Percentiles rank a stretch among this genome's conserved stretches.
phyloP scores from a whole-genome alignment of 2,329 filamentous ascomycete genomes.

The Fusarium illudens region DNA sequence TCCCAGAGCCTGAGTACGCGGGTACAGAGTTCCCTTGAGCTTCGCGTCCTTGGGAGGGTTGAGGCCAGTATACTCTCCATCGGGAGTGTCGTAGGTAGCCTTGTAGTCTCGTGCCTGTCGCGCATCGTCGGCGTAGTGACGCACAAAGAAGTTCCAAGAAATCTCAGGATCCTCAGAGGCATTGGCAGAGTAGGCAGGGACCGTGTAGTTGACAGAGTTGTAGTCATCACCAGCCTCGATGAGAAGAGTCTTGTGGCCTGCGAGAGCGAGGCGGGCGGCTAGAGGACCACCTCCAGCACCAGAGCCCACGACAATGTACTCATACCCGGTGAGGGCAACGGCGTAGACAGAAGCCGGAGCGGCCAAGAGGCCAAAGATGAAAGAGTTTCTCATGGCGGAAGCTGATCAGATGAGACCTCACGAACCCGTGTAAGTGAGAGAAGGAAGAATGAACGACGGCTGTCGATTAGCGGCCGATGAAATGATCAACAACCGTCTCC shows the following conservation, averaged over 20 bases:
- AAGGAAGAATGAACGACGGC: neutral
- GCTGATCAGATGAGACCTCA: neutral
- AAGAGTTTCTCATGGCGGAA: conserved; percentile 24
- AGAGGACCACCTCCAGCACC: conserved; percentile 68
- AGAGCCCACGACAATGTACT: conserved; percentile 71
- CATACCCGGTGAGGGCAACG: conserved; percentile 45
- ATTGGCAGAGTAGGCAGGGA: conserved; percentile 62
- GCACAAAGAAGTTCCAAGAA: conserved; percentile 71
- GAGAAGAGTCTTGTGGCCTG: conserved; percentile 66
- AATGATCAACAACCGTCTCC: neutral
- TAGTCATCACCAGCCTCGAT: conserved; percentile 70
- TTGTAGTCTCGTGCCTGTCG: conserved; percentile 66
- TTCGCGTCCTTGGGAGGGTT: conserved; percentile 52
- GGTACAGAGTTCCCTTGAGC: conserved; percentile 57
- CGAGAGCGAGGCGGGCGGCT: conserved; percentile 65
- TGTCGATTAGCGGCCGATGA: neutral
- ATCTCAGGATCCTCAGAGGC: conserved; percentile 64
- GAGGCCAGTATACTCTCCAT: conserved; percentile 60
- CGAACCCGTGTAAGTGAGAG: neutral
- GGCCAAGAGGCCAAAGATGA: conserved; percentile 23
- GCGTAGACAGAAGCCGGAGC: conserved; percentile 22
- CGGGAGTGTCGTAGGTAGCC: conserved; percentile 62
- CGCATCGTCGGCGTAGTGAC: conserved; percentile 64
- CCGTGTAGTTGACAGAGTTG: conserved; percentile 58
- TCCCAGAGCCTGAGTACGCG: conserved; percentile 56